Evolutionary conservation across 768 basidiomycete genomes (phyloP), one percentile per base, ranked within the genome.

Genomic region (Mycena haematopus): DNA sequence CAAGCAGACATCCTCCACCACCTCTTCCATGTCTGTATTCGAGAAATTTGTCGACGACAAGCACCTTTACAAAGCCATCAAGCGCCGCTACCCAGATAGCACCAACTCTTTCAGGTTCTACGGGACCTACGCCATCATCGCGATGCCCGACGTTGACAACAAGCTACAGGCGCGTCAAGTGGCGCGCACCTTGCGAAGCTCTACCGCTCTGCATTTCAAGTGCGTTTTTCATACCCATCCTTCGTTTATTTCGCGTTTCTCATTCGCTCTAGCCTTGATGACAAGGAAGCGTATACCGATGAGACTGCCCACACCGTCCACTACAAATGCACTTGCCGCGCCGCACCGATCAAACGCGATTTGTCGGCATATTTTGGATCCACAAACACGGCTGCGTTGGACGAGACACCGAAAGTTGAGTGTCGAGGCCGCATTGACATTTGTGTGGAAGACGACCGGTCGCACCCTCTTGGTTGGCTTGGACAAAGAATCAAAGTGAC

Each of bases 71-170:
- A 57, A 53, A 46, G 51, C 60, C 21, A 45, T 64, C 11, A 57
- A 51, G 33, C 54, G 52, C 15, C 62, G 42, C 22, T 59, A 60
- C 38, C 27, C 45, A 13, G 40, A 54, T 29, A 46, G 24, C 27
- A 36, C 4, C 56, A 27, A 33, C 25, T 46, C 58, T 4, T 25
- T 64, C 21, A 56, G 52, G 25, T 68, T 65, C 49, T 27, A 60
- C 29, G 67, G 56, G 14, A 68, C 67, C 0, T 64, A 68, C 54
- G 52, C 62, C 25, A 65, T 68, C 50, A 60, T 68, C 60, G 60
- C 67, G 38, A 2, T 46, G 6, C 67, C 63, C 8, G 47, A 40
- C 1, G 10, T 60, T n/a, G 56, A 68, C 60, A 65, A 68, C 53
- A 63, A 62, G 25, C 36, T 17, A 3, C 60, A 60, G 33, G 46